Conservation (phyloP, 176 grass and related monocot genomes). For the Triticum aestivum region IWGSC_CS_RefSeq_v2.1 NC_057794.1:76374689-76375188, state of each 20-base stretch:
- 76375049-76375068: too few species aligned
- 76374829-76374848: background rate
- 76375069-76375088: too few species aligned
- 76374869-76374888: background rate
- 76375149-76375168: too few species aligned
- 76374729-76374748: background rate
- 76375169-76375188: background rate
- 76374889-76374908: background rate
- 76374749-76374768: too few species aligned
- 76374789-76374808: background rate
- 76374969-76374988: background rate
- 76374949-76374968: background rate
- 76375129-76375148: too few species aligned
- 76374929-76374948: background rate
- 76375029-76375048: too few species aligned
- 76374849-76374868: background rate
- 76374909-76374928: slow-evolving; percentile 6
- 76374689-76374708: background rate
- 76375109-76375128: too few species aligned
- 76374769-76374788: background rate
- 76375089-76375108: too few species aligned
- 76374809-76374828: background rate
- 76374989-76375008: background rate
- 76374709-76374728: background rate
- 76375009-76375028: background rate